Percentiles rank a stretch among this genome's conserved stretches.
phyloP scores from a whole-genome alignment of 2,329 filamentous ascomycete species.

The Pseudogymnoascus sp. region DNA sequence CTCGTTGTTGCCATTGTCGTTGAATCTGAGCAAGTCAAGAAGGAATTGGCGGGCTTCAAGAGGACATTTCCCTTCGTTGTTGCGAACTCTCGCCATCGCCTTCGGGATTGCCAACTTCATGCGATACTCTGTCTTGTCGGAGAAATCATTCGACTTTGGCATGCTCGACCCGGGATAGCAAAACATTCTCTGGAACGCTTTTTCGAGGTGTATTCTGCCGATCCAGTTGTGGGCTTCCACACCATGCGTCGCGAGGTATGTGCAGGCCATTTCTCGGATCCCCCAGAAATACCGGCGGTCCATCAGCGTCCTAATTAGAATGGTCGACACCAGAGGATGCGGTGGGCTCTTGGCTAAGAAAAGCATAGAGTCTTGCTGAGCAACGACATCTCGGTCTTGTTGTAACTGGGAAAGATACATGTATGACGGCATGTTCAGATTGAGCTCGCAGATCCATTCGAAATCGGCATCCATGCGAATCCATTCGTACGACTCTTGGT shows the following conservation, averaged over 20 bases:
- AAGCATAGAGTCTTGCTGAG: constrained; percentile 69
- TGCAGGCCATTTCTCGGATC: constrained; percentile 77
- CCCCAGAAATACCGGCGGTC: constrained; percentile 90
- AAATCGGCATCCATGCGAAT: constrained; percentile 97
- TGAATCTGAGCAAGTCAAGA: constrained; percentile 81
- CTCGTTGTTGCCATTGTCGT: constrained; percentile 85
- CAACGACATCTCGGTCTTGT: constrained; percentile 92
- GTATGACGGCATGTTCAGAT: constrained; percentile 77
- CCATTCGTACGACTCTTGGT: constrained; percentile 96
- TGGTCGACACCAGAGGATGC: constrained; percentile 77
- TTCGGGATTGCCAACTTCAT: constrained; percentile 77
- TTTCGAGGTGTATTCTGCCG: constrained; percentile 75
- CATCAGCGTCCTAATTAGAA: constrained; percentile 81
- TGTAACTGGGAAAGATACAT: constrained; percentile 98
- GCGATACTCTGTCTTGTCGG: constrained; percentile 74
- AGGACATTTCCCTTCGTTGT: constrained; percentile 68
- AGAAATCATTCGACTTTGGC: constrained; percentile 84
- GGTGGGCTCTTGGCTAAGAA: constrained; percentile 59
- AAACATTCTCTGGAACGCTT: constrained; percentile 80
- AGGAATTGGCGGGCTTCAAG: constrained; percentile 73
- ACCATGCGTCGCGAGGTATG: constrained; percentile 69
- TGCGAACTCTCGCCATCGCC: constrained; percentile 71
- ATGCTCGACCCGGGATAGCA: constrained; percentile 72
- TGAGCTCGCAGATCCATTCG: constrained; percentile 89
- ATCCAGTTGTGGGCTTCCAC: constrained; percentile 64